These are phyloP conservation scores for Thalassiosira exigua DNA, from an alignment of 352 stramenopile genomes.

Conservation along the genomic window DNA sequence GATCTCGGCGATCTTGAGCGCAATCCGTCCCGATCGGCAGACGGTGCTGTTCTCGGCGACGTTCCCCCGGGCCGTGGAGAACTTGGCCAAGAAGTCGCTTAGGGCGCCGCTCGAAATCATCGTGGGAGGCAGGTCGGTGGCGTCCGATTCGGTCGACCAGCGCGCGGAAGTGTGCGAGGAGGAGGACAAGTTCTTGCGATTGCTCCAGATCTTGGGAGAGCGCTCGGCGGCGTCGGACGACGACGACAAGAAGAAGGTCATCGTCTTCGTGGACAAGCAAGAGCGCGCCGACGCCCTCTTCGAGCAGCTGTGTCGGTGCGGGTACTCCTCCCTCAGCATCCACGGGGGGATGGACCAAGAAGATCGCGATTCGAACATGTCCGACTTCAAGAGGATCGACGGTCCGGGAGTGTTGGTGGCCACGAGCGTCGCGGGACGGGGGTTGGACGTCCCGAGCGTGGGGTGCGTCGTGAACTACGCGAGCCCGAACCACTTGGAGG, in stretches of 20 bases:
- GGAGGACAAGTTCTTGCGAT: constrained; percentile 97
- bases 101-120: constrained; percentile 96
- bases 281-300: constrained; percentile 94
- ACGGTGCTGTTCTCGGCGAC: constrained; percentile 98
- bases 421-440: constrained; percentile 95
- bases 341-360: constrained; percentile 99
- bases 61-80: constrained; percentile 94
- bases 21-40: constrained; percentile 85
- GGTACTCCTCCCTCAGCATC: constrained; percentile 95
- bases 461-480: constrained; percentile 99
- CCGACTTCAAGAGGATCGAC: constrained; percentile 96
- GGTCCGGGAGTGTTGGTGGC: constrained; percentile 84
- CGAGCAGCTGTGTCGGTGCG: constrained; percentile 94
- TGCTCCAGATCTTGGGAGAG: constrained; percentile 95
- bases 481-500: constrained; percentile 99
- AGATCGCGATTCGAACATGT: constrained; percentile 98
- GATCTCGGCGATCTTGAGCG: constrained; percentile 91
- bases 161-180: constrained; percentile 99
- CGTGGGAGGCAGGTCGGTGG: constrained; percentile 94
- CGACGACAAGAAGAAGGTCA: constrained; percentile 94
- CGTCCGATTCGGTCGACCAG: constrained; percentile 95
- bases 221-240: constrained; percentile 76
- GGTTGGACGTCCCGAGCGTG: constrained; percentile 98
- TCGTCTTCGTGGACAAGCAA: constrained; percentile 99
- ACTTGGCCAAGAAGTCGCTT: constrained; percentile 89